phyloP scores from a whole-genome alignment of 2,329 filamentous ascomycete genomes.

The Chaetomiaceae sp. region DNA sequence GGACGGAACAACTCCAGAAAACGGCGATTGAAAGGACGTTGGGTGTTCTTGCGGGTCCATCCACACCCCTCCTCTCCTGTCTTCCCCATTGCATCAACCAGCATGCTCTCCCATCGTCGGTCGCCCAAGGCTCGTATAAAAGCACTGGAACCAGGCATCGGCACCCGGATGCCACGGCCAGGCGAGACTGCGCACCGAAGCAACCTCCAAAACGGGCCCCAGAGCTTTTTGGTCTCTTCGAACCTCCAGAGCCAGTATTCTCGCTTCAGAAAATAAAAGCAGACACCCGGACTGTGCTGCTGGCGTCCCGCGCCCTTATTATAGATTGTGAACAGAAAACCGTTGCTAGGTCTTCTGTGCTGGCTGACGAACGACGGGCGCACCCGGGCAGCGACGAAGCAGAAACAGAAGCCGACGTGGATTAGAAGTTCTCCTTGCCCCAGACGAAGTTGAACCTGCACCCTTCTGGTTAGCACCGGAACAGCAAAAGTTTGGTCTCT shows the following conservation, averaged over 20 bases:
- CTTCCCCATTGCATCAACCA: no score
- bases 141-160: no score
- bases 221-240: no score
- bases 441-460: constrained; percentile 59
- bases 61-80: no score
- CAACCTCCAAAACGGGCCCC: no score
- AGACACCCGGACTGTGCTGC: constrained; percentile 4
- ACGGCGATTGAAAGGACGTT: neutral
- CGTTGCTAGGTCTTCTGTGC: neutral
- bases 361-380: neutral
- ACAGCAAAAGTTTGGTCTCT: neutral
- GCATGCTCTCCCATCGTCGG: no score
- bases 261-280: no score
- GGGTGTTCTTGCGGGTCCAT: neutral
- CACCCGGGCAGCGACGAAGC: no score
- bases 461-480: constrained; percentile 25
- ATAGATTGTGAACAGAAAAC: neutral
- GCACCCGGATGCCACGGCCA: no score
- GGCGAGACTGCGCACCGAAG: no score
- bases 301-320: constrained; percentile 18
- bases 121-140: no score
- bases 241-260: neutral
- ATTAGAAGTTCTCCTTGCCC: constrained; percentile 66
- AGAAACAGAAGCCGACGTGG: neutral
- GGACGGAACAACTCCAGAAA: neutral